phyloP scores from a whole-genome alignment of 2,329 filamentous ascomycete genomes.

The Furcasterigmium furcatum region DNA sequence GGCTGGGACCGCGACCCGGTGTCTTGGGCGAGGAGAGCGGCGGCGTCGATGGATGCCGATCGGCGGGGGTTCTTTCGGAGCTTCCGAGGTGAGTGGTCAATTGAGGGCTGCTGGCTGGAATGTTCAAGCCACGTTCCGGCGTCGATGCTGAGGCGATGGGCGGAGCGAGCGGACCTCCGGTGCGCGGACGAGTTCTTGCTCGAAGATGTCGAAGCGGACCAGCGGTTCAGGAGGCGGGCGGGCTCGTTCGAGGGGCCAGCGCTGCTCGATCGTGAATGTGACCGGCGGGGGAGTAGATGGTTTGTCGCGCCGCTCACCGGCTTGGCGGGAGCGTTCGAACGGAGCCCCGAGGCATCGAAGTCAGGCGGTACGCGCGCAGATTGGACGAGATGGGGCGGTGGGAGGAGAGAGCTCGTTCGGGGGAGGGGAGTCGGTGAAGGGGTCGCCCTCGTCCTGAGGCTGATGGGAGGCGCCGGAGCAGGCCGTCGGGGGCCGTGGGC shows the following conservation, averaged over 20 bases:
- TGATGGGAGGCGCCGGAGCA: neutral
- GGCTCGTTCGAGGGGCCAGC: constrained; percentile 31
- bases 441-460: neutral
- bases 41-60: neutral
- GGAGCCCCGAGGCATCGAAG: neutral
- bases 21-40: neutral
- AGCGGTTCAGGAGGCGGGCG: constrained; percentile 43
- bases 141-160: neutral
- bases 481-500: too few relatives aligned
- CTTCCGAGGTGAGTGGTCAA: neutral
- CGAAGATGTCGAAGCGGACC: constrained; percentile 45
- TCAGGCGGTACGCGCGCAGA: neutral
- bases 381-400: neutral
- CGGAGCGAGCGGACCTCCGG: neutral
- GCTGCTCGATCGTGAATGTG: constrained; percentile 30
- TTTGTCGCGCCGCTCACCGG: neutral
- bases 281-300: neutral
- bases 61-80: neutral
- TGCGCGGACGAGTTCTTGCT: constrained; percentile 22
- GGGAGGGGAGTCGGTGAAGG: neutral
- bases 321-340: neutral
- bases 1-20: neutral
- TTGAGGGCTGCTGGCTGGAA: neutral
- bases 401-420: neutral
- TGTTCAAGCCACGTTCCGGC: neutral